A percentile compares a stretch with the other conserved stretches of the same genome.
phyloP scores from a whole-genome alignment of 2,329 filamentous ascomycete species.

The Apiospora arundinis region DNA sequence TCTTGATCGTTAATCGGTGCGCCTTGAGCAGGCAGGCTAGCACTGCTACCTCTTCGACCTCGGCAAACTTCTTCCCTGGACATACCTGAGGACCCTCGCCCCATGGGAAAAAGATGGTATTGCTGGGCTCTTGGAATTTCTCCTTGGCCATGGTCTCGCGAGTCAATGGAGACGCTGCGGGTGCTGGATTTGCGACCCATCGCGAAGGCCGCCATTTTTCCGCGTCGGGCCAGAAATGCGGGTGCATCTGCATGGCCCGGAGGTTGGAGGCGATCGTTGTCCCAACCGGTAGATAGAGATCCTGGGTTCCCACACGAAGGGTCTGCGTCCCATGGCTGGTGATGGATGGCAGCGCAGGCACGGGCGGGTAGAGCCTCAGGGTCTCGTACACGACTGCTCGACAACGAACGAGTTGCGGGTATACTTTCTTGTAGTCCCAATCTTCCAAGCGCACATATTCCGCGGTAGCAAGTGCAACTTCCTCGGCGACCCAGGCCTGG shows the following conservation, averaged over 20 bases:
- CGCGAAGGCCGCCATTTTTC: background rate
- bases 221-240: background rate
- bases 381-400: background rate
- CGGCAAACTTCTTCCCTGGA: slow-evolving; percentile 41
- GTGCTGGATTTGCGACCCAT: background rate
- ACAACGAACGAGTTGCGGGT: background rate
- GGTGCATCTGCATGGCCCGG: slow-evolving; percentile 34
- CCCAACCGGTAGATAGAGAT: slow-evolving; percentile 48
- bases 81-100: slow-evolving; percentile 40
- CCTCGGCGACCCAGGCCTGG: slow-evolving; percentile 53
- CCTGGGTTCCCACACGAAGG: too few relatives aligned
- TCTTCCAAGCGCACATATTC: background rate
- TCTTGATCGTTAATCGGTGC: background rate
- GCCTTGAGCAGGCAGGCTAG: slow-evolving; percentile 34
- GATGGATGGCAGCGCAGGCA: slow-evolving; percentile 34
- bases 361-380: background rate
- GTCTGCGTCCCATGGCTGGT: slow-evolving; percentile 32
- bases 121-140: too few relatives aligned
- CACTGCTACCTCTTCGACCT: slow-evolving; percentile 41
- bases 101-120: slow-evolving; percentile 34
- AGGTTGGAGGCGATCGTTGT: slow-evolving; percentile 54
- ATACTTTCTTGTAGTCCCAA: background rate
- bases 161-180: too few relatives aligned
- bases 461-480: slow-evolving; percentile 37
- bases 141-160: too few relatives aligned